Evolutionary conservation across 2,329 filamentous ascomycete genomes (phyloP).

Genomic region (Elsinoe arachidis): DNA sequence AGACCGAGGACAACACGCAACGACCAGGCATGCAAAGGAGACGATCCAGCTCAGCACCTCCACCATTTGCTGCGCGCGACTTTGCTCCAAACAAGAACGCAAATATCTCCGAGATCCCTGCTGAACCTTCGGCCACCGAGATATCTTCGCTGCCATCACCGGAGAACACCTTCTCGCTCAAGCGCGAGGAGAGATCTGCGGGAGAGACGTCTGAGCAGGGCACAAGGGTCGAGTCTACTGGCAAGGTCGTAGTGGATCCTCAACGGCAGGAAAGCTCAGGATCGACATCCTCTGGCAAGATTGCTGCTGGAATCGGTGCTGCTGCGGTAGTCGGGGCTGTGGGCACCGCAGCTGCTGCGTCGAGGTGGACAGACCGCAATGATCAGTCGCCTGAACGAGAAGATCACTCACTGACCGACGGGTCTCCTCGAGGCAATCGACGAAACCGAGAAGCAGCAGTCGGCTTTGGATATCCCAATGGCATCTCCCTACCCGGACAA

Average conservation of each 20-base stretch:
- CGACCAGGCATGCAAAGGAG: background rate
- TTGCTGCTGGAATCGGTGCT: background rate
- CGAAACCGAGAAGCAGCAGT: constrained; percentile 11
- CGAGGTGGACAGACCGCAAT: background rate
- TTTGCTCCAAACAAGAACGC: constrained; percentile 4
- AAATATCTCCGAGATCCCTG: background rate
- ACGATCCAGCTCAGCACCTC: constrained; percentile 1
- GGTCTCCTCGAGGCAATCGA: background rate
- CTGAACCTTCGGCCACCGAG: background rate
- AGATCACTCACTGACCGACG: background rate
- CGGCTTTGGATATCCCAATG: constrained; percentile 9
- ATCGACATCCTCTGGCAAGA: background rate
- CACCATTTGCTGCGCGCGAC: background rate
- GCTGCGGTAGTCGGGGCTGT: constrained; percentile 1
- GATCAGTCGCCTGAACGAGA: background rate
- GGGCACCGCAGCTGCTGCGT: background rate
- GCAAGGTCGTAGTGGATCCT: background rate
- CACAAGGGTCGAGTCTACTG: background rate
- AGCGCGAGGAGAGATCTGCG: background rate
- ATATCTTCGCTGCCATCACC: background rate
- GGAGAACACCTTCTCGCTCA: background rate
- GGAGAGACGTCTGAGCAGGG: background rate
- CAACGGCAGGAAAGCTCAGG: background rate
- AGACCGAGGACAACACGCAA: background rate
- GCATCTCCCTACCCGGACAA: constrained; percentile 4